These are phyloP conservation scores for Protomyces macrosporus DNA, from an alignment of 1,139 yeast species.

Conservation along the genomic window DNA sequence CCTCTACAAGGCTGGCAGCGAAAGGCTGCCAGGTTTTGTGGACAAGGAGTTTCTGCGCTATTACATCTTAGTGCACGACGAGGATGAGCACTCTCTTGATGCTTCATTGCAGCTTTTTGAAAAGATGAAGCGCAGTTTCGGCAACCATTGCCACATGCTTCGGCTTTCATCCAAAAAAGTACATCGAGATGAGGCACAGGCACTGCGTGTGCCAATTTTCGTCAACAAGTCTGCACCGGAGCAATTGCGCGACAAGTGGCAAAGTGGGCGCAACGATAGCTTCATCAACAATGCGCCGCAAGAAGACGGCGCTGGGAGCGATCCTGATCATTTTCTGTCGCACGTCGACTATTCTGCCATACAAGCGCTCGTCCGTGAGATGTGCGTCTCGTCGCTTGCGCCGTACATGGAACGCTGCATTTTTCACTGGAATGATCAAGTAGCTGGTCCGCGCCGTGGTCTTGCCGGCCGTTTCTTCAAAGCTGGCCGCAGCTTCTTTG, in stretches of 20 bases:
- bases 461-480: slow-evolving; percentile 69
- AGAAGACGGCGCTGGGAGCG: not conserved
- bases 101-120: slow-evolving; percentile 31
- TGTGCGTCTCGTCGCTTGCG: slow-evolving; percentile 53
- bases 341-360: slow-evolving; percentile 44
- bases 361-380: slow-evolving; percentile 47
- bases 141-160: slow-evolving; percentile 35
- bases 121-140: slow-evolving; percentile 32
- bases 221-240: slow-evolving; percentile 30
- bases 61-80: slow-evolving; percentile 42
- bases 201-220: slow-evolving; percentile 19
- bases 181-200: slow-evolving; percentile 2
- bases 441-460: slow-evolving; percentile 58
- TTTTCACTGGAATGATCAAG: slow-evolving; percentile 71
- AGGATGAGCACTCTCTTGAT: slow-evolving; percentile 37
- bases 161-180: slow-evolving; percentile 8
- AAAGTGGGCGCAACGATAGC: slow-evolving; percentile 11
- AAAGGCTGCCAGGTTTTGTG: slow-evolving; percentile 38
- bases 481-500: slow-evolving; percentile 57
- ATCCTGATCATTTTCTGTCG: slow-evolving; percentile 18
- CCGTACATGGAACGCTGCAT: slow-evolving; percentile 78
- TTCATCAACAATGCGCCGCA: not conserved
- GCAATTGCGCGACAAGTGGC: slow-evolving; percentile 24
- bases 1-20: slow-evolving; percentile 38
- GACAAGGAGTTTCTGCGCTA: slow-evolving; percentile 41